Evolutionary conservation across 306 rosid genomes (phyloP).

Genomic region (Prunus mongolica): DNA sequence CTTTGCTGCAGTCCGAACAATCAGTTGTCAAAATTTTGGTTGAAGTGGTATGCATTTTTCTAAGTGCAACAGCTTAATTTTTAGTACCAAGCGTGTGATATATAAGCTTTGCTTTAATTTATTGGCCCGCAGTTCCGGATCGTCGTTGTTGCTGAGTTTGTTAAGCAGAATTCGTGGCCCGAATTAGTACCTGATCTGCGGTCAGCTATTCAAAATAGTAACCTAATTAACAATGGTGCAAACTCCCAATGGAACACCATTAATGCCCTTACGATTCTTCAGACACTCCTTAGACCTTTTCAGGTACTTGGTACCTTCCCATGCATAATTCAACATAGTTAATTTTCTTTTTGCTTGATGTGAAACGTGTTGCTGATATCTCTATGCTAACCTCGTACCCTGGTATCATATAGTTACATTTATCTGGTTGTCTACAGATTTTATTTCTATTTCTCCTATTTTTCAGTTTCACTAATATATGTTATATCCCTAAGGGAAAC

Average conservation of each 20-base stretch:
- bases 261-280: slow-evolving; percentile 64
- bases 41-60: slow-evolving; percentile 50
- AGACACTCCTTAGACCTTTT: slow-evolving; percentile 74
- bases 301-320: slow-evolving; percentile 42
- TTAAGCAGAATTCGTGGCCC: slow-evolving; percentile 62
- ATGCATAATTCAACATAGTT: not conserved
- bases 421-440: not conserved
- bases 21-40: slow-evolving; percentile 60
- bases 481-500: not conserved
- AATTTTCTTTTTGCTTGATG: not conserved
- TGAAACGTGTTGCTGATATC: not conserved
- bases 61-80: not conserved
- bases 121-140: slow-evolving; percentile 53
- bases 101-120: not conserved
- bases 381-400: not conserved
- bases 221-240: slow-evolving; percentile 34
- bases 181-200: slow-evolving; percentile 69
- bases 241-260: slow-evolving; percentile 50
- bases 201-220: slow-evolving; percentile 64
- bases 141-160: slow-evolving; percentile 57
- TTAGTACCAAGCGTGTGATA: not conserved
- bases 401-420: not conserved
- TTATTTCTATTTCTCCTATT: not conserved
- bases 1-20: slow-evolving; percentile 61
- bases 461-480: not conserved